These are phyloP conservation scores for Cadophora sp. DNA, from an alignment of 2,329 filamentous ascomycete species.

Conservation along the genomic window DNA sequence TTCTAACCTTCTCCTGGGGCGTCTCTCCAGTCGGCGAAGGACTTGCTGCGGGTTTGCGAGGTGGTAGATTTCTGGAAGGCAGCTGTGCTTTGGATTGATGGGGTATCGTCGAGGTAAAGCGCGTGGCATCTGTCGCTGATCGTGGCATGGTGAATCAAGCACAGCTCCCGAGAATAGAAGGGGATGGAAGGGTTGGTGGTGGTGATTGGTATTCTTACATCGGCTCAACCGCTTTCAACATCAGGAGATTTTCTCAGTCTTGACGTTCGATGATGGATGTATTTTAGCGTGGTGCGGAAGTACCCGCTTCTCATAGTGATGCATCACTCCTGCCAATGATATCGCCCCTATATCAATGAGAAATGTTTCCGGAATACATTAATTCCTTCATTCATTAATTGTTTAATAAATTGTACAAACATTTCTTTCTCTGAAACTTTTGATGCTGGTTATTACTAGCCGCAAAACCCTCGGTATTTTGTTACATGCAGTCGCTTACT, in stretches of 20 bases:
- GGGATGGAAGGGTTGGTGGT: slow-evolving; percentile 16
- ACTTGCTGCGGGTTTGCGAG: slow-evolving; percentile 31
- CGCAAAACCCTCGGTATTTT: neutral
- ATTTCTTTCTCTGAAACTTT: neutral
- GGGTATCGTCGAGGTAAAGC: slow-evolving; percentile 74
- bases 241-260: slow-evolving; percentile 35
- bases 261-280: slow-evolving; percentile 30
- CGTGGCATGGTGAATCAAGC: slow-evolving; percentile 54
- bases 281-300: slow-evolving; percentile 35
- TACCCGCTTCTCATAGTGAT: slow-evolving; percentile 22
- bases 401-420: neutral
- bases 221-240: slow-evolving; percentile 22
- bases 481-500: slow-evolving; percentile 4
- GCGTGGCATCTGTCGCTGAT: slow-evolving; percentile 80
- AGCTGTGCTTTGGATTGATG: slow-evolving; percentile 54
- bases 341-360: neutral
- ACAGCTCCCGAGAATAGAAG: neutral
- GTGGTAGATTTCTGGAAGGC: slow-evolving; percentile 25
- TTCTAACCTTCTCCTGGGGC: slow-evolving; percentile 45
- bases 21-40: slow-evolving; percentile 43
- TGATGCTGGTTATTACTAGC: neutral
- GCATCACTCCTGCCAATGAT: neutral
- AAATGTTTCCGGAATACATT: neutral
- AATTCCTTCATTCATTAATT: neutral
- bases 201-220: slow-evolving; percentile 32